These are phyloP conservation scores for Panaeolus cyanescens DNA, from an alignment of 768 basidiomycete species.

Conservation along the genomic window DNA sequence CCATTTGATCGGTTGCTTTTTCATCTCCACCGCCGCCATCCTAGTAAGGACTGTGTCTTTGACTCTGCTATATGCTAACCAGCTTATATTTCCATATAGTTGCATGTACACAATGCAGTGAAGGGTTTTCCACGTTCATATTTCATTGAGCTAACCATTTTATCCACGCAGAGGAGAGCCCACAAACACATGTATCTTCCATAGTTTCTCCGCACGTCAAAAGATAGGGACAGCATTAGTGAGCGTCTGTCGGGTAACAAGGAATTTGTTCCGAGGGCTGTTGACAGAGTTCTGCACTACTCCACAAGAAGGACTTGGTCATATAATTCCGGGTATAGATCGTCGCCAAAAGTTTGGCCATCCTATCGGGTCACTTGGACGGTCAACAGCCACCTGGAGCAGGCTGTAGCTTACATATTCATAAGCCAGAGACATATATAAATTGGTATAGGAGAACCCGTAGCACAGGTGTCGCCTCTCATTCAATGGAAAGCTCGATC, in stretches of 20 bases:
- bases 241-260: neutral
- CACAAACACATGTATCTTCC: neutral
- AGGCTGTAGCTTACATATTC: too few relatives aligned
- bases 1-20: neutral
- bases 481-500: too few relatives aligned
- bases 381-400: too few relatives aligned
- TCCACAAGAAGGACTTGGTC: neutral
- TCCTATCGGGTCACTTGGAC: neutral
- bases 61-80: too few relatives aligned
- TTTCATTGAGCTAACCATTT: neutral
- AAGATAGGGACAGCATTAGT: neutral
- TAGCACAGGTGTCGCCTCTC: too few relatives aligned
- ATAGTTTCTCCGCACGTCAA: neutral
- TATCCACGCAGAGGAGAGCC: neutral
- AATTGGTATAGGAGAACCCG: too few relatives aligned
- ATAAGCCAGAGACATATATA: too few relatives aligned
- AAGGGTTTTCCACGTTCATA: conserved; percentile 2
- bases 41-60: too few relatives aligned
- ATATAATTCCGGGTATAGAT: neutral
- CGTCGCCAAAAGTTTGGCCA: neutral
- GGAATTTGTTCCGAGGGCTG: neutral
- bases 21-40: neutral
- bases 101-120: too few relatives aligned
- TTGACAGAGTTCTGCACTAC: neutral
- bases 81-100: too few relatives aligned